Evolutionary conservation across 2,329 filamentous ascomycete species (phyloP).

Genomic region (Intubia oerlemansii): DNA sequence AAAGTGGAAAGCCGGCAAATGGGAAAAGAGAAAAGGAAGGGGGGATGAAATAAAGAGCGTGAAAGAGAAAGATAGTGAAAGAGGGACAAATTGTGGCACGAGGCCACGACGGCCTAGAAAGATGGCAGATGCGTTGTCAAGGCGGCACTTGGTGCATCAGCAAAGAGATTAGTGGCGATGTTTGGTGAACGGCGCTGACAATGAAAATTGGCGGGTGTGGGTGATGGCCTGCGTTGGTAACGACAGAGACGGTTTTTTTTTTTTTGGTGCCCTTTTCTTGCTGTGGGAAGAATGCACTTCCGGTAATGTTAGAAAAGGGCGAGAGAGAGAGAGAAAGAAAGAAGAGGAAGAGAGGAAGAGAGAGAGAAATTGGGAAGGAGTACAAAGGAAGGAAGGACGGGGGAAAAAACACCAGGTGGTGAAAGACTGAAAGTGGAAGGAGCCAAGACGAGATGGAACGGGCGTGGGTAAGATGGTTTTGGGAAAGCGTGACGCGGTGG

Average conservation of each 20-base stretch:
- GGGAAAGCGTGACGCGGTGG: neutral
- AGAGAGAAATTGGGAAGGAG: no score
- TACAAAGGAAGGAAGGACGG: neutral
- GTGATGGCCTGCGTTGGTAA: no score
- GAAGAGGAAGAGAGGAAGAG: conserved; percentile 1
- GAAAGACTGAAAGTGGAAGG: no score
- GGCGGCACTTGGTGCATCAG: no score
- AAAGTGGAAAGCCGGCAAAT: neutral
- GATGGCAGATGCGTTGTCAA: no score
- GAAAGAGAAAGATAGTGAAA: neutral
- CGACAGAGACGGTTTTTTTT: neutral
- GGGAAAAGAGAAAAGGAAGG: neutral
- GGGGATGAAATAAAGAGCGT: neutral
- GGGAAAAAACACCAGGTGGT: neutral
- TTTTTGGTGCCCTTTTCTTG: no score
- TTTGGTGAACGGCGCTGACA: no score
- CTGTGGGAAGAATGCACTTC: no score
- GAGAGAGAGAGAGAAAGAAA: neutral
- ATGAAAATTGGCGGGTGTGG: no score
- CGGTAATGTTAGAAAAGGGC: no score
- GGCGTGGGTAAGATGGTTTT: neutral
- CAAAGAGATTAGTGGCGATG: no score
- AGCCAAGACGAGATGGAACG: neutral
- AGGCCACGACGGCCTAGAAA: no score
- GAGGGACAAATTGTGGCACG: neutral